Evolutionary conservation across 768 basidiomycete genomes (phyloP), one percentile per base, ranked within the genome.

Genomic region (Lactarius vividus): DNA sequence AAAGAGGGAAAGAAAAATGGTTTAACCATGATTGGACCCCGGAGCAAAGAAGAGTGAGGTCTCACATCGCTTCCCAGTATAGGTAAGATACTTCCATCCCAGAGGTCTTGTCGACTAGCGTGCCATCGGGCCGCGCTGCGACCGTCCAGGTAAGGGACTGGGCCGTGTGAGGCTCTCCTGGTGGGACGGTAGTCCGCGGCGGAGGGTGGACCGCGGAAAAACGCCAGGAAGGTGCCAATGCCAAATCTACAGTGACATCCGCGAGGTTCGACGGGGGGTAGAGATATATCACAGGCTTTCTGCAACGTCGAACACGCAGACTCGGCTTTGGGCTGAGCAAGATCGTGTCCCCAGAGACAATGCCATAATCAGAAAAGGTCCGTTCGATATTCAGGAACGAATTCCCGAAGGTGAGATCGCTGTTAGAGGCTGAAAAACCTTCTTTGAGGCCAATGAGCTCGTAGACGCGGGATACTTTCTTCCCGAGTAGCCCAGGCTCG

Each of bases 231-330:
- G 57, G 23, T 3, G 28, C 15, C 26, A 66, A 52, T 0, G 33
- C 39, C 10, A 66, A 33, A 15, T 66, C 52, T 18, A 66, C 57
- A 20, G 46, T 54, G 53, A 67, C 66, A 29, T 63, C 40, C 4
- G 52, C 20, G 20, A 67, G 57, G 28, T 52, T 39, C 4, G 33
- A 46, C 4, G 66, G 66, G 3, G 66, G 62, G 29, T 29, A 59
- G 35, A 63, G 52, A 46, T 67, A 67, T 52, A 67, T 63, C 37
- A 67, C 42, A 11, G 61, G 66, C 42, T 67, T 66, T n/a, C 58
- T 39, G 15, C 37, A 39, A 39, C 15, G 15, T 5, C 37, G n/a
- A n/a, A n/a, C 5, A 15, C 13, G 37, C 37, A 5, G 0, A 15
- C 15, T 67, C 29, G n/a, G n/a, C 11, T 23, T 10, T 10, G 49